Evolutionary conservation across 2,329 filamentous ascomycete genomes (phyloP).

Genomic region (Pyrenochaeta sp.): DNA sequence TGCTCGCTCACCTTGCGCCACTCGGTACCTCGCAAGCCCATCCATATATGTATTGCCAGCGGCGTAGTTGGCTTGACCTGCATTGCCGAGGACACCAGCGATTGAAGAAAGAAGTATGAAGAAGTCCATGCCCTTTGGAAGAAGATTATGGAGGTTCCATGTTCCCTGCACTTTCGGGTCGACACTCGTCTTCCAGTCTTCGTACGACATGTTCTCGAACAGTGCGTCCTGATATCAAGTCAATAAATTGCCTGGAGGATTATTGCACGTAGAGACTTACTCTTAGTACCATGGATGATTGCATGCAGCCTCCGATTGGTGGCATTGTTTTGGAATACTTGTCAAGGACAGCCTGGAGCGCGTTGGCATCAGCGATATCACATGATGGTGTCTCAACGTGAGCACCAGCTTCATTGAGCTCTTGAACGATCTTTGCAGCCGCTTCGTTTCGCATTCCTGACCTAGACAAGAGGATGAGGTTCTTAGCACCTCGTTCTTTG

Average conservation of each 20-base stretch:
- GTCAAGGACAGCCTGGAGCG: neutral
- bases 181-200: neutral
- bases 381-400: too few relatives aligned
- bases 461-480: constrained; percentile 3
- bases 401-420: too few relatives aligned
- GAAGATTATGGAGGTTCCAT: neutral
- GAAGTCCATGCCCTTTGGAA: neutral
- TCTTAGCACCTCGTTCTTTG: constrained; percentile 21
- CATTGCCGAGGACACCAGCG: neutral
- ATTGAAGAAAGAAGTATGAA: neutral
- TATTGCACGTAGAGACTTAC: neutral
- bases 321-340: neutral
- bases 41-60: neutral
- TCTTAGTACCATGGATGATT: neutral
- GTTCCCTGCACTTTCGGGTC: neutral
- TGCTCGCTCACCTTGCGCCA: neutral
- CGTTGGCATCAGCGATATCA: neutral
- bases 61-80: neutral
- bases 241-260: neutral
- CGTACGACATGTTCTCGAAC: neutral
- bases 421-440: too few relatives aligned
- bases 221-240: neutral
- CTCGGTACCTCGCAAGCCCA: neutral
- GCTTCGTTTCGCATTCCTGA: too few relatives aligned
- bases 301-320: neutral